Conservation (phyloP, 2,329 filamentous ascomycete species). For the Fusarium sp. region DNA sequence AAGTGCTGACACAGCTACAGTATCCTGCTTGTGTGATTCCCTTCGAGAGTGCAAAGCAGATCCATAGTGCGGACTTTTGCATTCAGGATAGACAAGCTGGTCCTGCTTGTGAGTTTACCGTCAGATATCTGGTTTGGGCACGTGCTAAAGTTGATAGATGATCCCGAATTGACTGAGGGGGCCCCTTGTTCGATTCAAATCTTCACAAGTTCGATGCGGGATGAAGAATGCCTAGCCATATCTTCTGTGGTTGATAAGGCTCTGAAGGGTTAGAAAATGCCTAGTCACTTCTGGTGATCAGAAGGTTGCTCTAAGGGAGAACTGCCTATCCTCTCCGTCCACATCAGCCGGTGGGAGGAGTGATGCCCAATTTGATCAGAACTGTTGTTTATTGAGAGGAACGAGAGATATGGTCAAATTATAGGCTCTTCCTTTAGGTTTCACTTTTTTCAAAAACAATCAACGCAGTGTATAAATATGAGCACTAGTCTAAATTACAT, state of each 20-base stretch:
- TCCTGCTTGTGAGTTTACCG: conserved; percentile 11
- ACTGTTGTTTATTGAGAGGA: too few relatives aligned
- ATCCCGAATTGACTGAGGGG: conserved; percentile 53
- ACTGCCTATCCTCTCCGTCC: too few relatives aligned
- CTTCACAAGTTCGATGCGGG: conserved; percentile 57
- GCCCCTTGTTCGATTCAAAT: conserved; percentile 60
- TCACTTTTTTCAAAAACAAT: too few relatives aligned
- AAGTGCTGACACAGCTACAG: conserved; percentile 40
- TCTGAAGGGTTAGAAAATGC: neutral
- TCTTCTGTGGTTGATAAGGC: conserved; percentile 23
- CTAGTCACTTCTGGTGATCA: too few relatives aligned
- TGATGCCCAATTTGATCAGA: too few relatives aligned
- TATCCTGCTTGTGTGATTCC: conserved; percentile 63
- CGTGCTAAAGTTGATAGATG: conserved; percentile 47
- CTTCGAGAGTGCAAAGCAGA: conserved; percentile 49
- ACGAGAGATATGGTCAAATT: too few relatives aligned
- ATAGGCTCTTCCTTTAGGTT: too few relatives aligned
- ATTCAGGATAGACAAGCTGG: conserved; percentile 15
- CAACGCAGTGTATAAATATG: too few relatives aligned
- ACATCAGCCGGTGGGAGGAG: too few relatives aligned
- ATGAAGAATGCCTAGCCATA: conserved; percentile 56
- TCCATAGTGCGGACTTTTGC: conserved; percentile 8
- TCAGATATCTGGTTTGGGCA: too few relatives aligned
- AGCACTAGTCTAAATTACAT: too few relatives aligned
- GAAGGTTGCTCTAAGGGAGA: too few relatives aligned